Conservation (phyloP, 2,329 filamentous ascomycete genomes). For the Lachnellula hyalina region DNA sequence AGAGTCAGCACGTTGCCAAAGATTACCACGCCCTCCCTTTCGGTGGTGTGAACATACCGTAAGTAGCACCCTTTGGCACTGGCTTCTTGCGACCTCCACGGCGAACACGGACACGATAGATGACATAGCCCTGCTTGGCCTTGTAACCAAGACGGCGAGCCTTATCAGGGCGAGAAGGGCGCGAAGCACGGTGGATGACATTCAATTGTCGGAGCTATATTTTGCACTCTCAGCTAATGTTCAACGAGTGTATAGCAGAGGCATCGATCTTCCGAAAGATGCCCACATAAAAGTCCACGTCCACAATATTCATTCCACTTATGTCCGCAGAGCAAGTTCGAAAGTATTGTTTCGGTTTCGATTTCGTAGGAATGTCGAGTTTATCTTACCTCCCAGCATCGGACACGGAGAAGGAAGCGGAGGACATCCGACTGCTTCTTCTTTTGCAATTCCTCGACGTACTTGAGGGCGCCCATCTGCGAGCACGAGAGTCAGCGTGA, state of each 20-base stretch:
- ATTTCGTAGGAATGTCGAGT: conserved; percentile 27
- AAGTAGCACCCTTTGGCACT: conserved; percentile 95
- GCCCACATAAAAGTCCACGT: conserved; percentile 14
- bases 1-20: conserved; percentile 4
- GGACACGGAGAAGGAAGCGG: conserved; percentile 98
- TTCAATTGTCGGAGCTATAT: conserved; percentile 99
- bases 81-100: conserved; percentile 98
- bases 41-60: conserved; percentile 57
- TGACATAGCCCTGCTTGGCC: conserved; percentile 99
- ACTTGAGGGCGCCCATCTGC: conserved; percentile 89
- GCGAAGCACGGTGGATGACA: conserved; percentile 98
- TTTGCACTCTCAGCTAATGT: conserved; percentile 99
- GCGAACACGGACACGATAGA: conserved; percentile 98
- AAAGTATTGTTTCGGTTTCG: conserved; percentile 1
- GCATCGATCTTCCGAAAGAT: conserved; percentile 16
- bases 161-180: conserved; percentile 98
- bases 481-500: neutral
- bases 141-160: conserved; percentile 99
- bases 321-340: conserved; percentile 22
- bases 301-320: conserved; percentile 30
- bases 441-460: conserved; percentile 99
- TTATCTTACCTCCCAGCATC: conserved; percentile 98
- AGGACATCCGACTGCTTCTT: conserved; percentile 99
- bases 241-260: conserved; percentile 99
- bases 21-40: neutral